These are phyloP conservation scores for Staphylotrichum tortipilum DNA, from an alignment of 495 filamentous ascomycete genomes.

Conservation along the genomic window DNA sequence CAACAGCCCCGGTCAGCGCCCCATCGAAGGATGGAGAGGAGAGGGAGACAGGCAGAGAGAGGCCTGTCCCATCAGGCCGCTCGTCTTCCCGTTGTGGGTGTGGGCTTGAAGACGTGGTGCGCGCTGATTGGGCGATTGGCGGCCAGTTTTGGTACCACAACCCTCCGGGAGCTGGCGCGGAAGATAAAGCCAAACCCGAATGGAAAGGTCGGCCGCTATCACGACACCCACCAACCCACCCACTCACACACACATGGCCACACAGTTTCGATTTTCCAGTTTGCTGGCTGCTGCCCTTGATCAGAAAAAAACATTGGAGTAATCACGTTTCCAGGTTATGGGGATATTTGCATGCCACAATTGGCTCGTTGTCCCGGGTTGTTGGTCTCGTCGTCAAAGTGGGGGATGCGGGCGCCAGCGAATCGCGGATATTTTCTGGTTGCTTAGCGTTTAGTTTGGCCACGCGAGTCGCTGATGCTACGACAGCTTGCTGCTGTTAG, in stretches of 20 bases:
- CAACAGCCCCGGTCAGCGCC: background rate
- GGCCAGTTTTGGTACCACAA: conserved; percentile 26
- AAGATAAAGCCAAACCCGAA: conserved; percentile 33
- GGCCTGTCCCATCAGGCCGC: conserved; percentile 17
- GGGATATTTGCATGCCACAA: background rate
- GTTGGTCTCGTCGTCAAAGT: too few relatives aligned
- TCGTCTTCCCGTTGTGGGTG: conserved; percentile 23
- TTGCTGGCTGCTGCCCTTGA: too few relatives aligned
- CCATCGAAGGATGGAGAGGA: background rate
- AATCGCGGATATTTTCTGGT: background rate
- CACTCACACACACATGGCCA: background rate
- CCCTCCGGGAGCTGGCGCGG: conserved; percentile 24
- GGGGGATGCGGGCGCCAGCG: too few relatives aligned
- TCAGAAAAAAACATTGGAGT: too few relatives aligned
- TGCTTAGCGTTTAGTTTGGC: too few relatives aligned
- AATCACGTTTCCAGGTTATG: background rate
- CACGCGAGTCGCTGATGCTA: too few relatives aligned
- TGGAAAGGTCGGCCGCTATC: conserved; percentile 19
- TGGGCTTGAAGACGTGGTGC: conserved; percentile 34
- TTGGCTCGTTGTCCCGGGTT: background rate
- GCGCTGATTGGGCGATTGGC: conserved; percentile 28
- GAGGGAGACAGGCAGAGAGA: conserved; percentile 8
- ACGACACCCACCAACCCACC: conserved; percentile 14
- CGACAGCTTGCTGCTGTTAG: too few relatives aligned
- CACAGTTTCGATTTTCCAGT: too few relatives aligned